phyloP scores from a whole-genome alignment of 108 stramenopile genomes.

The Thalassiosira profunda region DNA sequence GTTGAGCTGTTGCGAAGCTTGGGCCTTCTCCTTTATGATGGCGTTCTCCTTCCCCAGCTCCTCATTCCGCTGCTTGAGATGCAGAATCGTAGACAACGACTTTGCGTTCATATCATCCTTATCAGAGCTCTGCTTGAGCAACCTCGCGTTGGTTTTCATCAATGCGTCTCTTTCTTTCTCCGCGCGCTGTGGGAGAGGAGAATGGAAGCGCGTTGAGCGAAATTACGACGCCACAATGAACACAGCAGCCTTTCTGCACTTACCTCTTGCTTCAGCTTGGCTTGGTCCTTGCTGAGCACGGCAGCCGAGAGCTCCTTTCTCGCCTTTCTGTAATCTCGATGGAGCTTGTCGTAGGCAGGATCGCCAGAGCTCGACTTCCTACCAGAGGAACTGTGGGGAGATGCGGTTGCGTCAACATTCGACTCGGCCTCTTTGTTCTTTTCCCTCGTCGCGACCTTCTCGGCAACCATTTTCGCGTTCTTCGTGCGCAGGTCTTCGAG shows the following conservation, averaged over 20 bases:
- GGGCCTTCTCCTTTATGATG: conserved; percentile 73
- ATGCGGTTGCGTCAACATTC: conserved; percentile 23
- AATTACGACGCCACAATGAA: not conserved
- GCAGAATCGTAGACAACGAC: conserved; percentile 84
- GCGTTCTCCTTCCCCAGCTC: conserved; percentile 71
- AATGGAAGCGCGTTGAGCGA: not conserved
- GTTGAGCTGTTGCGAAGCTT: conserved; percentile 81
- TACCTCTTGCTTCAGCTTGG: conserved; percentile 80
- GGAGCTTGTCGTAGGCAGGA: conserved; percentile 60
- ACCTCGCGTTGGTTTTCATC: conserved; percentile 69
- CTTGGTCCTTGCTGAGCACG: conserved; percentile 70
- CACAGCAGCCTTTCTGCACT: not conserved
- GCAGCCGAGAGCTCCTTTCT: conserved; percentile 79
- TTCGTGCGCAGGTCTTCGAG: conserved; percentile 76
- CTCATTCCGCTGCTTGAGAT: conserved; percentile 81
- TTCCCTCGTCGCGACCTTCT: conserved; percentile 42
- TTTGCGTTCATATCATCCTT: conserved; percentile 94
- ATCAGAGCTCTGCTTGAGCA: conserved; percentile 80
- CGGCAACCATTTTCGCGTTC: conserved; percentile 64
- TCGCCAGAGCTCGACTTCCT: conserved; percentile 33
- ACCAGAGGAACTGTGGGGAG: conserved; percentile 17
- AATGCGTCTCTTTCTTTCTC: conserved; percentile 80
- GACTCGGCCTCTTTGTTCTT: conserved; percentile 24
- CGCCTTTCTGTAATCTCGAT: conserved; percentile 61
- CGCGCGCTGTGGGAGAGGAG: conserved; percentile 29